These are phyloP conservation scores for Elaeis oleifera DNA, from an alignment of 202 grass and related monocot genomes.

Conservation along the genomic window DNA sequence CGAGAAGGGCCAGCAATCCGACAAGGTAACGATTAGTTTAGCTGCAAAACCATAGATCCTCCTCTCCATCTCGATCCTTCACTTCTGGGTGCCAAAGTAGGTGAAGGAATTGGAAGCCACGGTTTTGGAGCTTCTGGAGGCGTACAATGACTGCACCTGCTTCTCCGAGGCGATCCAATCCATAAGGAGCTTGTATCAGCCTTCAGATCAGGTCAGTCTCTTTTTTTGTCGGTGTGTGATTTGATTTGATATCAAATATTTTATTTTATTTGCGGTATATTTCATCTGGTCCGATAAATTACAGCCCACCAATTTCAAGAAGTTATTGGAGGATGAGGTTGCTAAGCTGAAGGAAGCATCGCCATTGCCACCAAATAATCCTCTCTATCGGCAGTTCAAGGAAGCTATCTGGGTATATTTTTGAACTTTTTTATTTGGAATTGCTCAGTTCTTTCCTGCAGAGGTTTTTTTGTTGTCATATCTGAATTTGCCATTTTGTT, in stretches of 20 bases:
- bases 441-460: too few relatives aligned
- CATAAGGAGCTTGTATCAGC: conserved; percentile 43
- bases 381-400: conserved; percentile 58
- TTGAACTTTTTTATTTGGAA: background rate
- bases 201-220: conserved; percentile 38
- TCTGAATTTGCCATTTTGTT: too few relatives aligned
- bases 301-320: conserved; percentile 60
- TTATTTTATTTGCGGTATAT: background rate
- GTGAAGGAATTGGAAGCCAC: conserved; percentile 48
- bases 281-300: background rate
- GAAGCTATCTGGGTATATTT: conserved; percentile 69
- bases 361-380: conserved; percentile 33
- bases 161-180: conserved; percentile 46
- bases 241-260: conserved; percentile 4
- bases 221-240: background rate
- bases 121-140: conserved; percentile 47
- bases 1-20: conserved; percentile 45
- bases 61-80: background rate
- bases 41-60: background rate
- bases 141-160: conserved; percentile 47
- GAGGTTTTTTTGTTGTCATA: too few relatives aligned
- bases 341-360: conserved; percentile 47
- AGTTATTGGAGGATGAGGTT: conserved; percentile 41
- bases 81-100: conserved; percentile 17
- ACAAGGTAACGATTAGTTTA: conserved; percentile 29